Evolutionary conservation across 805 yeast species (phyloP), one percentile per base, ranked within the genome.

Genomic region (Diddensiella santjacobensis): DNA sequence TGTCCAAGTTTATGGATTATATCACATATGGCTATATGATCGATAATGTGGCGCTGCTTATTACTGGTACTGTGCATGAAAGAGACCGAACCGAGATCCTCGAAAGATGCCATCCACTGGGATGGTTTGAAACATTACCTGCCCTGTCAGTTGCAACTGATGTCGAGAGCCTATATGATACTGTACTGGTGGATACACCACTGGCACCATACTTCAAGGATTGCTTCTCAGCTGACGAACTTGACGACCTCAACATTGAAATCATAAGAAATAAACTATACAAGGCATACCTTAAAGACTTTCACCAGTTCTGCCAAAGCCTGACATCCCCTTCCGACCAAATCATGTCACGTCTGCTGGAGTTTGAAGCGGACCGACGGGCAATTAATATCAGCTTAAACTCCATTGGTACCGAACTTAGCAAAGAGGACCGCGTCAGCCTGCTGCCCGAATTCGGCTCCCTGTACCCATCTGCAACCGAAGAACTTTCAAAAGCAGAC

Each of bases 101-200:
- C 61, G 81, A 81, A 50, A 82, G 96, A 64, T 89, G 96, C 66
- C 96, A 93, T 65, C 99, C 99, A 0, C 74, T 93, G 58, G 99
- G 99, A 40, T 90, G 97, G 96, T 93, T 93, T 62, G 99, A 93
- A 59, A 91, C 98, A 4, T 78, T 93, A 58, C 99, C 99, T 30
- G 91, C 98, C 0, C 75, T 93, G 50, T 80, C 93, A 13, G 93
- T 91, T 43, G 97, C 98, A 42, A 88, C 96, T 1, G 98, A 91
- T 67, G 80, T 91, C 49, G 96, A 89, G 60, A 81, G 93, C n/a
- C 75, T 93, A 59, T 93, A 91, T 71, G 84, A 84, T 60, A 86
- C 95, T 1, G 99, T 93, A 11, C 73, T 93, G 50, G 84, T 93
- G 47, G 99, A 93, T 69, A 93, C 99, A 4, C 99, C 99, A 3